phyloP scores from a whole-genome alignment of 2,329 filamentous ascomycete genomes.

The Cryphonectria carpinicola region DNA sequence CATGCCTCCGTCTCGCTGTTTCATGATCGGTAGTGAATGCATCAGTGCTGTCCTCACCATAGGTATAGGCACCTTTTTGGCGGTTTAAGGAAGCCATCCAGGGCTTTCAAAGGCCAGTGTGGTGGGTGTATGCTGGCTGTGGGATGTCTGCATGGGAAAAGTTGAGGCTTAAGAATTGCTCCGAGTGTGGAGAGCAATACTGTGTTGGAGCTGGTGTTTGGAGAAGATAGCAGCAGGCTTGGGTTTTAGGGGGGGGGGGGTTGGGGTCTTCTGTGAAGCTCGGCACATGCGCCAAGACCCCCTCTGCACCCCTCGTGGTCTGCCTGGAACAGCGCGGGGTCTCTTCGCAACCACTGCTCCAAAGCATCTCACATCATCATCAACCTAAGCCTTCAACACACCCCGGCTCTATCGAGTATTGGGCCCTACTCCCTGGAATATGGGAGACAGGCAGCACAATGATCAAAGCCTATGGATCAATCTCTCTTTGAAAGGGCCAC shows the following conservation, averaged over 20 bases:
- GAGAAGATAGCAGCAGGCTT: background rate
- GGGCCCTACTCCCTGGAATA: background rate
- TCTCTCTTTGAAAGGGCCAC: conserved; percentile 76
- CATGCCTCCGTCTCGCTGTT: conserved; percentile 40
- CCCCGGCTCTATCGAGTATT: background rate
- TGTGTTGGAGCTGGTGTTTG: background rate
- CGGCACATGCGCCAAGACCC: background rate
- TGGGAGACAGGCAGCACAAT: background rate
- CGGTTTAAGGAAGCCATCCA: conserved; percentile 35
- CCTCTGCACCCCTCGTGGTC: background rate
- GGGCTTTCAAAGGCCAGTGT: background rate
- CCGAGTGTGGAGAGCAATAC: background rate
- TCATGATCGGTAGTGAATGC: conserved; percentile 33
- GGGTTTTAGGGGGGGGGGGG: background rate
- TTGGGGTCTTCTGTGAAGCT: conserved; percentile 2
- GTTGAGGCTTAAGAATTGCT: background rate
- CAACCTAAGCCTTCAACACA: background rate
- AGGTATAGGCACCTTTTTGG: conserved; percentile 31
- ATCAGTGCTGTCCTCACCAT: conserved; percentile 28
- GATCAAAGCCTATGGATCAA: conserved; percentile 63
- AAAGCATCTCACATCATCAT: background rate
- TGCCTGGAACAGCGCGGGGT: background rate
- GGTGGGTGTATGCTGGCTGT: background rate
- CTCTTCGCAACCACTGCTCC: background rate
- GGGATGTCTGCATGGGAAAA: background rate